These are phyloP conservation scores for Prunella vulgaris DNA, from an alignment of 257 asterid genomes.

Conservation along the genomic window DNA sequence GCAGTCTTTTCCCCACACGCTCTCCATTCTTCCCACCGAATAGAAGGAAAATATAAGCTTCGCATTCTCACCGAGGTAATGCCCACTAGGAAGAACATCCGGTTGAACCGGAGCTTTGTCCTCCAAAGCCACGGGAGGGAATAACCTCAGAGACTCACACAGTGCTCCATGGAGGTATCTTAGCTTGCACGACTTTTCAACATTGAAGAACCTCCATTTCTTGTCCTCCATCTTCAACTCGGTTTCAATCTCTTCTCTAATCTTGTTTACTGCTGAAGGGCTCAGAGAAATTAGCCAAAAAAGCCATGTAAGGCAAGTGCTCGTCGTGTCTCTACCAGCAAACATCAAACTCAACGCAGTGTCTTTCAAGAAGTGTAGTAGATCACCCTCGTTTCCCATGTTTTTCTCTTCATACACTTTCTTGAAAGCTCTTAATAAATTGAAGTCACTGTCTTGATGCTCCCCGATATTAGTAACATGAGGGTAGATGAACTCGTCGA, in stretches of 20 bases:
- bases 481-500: no score
- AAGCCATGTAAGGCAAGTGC: slow-evolving; percentile 42
- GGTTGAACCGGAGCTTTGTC: slow-evolving; percentile 22
- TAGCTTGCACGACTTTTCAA: slow-evolving; percentile 25
- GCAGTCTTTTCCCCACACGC: slow-evolving; percentile 46
- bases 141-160: slow-evolving; percentile 41
- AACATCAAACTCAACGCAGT: slow-evolving; percentile 16
- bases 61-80: background rate
- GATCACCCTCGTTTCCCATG: no score
- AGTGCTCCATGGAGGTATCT: slow-evolving; percentile 43
- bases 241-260: slow-evolving; percentile 28
- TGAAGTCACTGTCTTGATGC: no score
- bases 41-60: slow-evolving; percentile 27
- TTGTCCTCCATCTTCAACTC: background rate
- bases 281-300: slow-evolving; percentile 34
- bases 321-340: slow-evolving; percentile 47
- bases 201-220: slow-evolving; percentile 20
- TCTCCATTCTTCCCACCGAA: slow-evolving; percentile 39
- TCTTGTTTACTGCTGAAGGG: slow-evolving; percentile 26
- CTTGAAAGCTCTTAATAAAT: no score
- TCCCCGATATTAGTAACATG: no score
- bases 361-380: no score
- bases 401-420: no score
- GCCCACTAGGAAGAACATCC: slow-evolving; percentile 34
- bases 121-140: slow-evolving; percentile 40